Conservation (phyloP, 108 stramenopile genomes). For the Cyclostephanos tholiformis region DNA sequence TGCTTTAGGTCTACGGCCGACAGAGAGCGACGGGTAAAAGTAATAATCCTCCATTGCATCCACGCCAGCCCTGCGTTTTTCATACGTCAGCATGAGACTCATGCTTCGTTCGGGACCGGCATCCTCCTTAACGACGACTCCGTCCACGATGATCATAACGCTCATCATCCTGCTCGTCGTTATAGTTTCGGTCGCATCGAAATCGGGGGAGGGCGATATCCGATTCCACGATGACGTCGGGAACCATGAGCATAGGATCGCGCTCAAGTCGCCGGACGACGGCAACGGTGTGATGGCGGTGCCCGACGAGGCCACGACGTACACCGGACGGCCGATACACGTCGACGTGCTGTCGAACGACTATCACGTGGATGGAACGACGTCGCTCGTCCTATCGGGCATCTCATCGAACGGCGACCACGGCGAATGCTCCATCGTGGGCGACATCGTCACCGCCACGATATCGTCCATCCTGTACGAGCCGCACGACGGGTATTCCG, state of each 20-base stretch:
- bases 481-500: constrained; percentile 3
- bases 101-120: neutral
- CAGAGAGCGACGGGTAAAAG: too few relatives aligned
- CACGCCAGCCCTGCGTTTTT: too few relatives aligned
- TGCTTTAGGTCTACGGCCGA: too few relatives aligned
- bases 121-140: neutral
- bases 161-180: neutral
- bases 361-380: neutral
- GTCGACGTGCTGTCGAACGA: neutral
- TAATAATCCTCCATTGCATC: neutral
- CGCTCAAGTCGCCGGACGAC: too few relatives aligned
- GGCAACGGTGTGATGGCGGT: neutral
- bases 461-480: neutral
- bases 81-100: neutral
- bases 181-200: neutral
- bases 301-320: constrained; percentile 10
- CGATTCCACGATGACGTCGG: too few relatives aligned
- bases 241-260: too few relatives aligned
- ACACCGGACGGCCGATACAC: neutral
- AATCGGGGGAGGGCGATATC: neutral
- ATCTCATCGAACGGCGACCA: neutral
- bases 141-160: neutral
- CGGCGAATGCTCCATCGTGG: neutral
- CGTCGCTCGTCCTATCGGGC: neutral
- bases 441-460: neutral